Conservation (phyloP, 2,329 filamentous ascomycete genomes). For the Scedosporium apiospermum region DNA sequence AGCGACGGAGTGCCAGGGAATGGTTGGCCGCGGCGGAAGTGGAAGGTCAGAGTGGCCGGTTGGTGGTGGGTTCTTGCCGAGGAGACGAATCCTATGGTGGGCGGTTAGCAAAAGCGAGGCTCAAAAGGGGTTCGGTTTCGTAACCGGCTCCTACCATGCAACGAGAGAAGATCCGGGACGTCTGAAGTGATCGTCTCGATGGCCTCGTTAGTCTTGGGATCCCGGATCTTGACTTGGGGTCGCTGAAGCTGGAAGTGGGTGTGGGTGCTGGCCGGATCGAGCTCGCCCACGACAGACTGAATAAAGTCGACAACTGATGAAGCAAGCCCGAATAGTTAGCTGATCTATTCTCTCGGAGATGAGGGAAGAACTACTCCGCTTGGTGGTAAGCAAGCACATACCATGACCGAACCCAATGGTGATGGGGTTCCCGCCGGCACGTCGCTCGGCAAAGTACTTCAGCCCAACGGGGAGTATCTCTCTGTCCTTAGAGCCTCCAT, state of each 20-base stretch:
- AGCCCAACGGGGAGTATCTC: conserved; percentile 22
- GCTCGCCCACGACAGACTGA: not conserved
- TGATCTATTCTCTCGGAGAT: not conserved
- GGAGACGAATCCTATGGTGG: conserved; percentile 17
- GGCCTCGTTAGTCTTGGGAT: conserved; percentile 18
- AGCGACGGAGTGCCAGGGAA: conserved; percentile 36
- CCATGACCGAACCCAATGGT: conserved; percentile 33
- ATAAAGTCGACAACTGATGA: not conserved
- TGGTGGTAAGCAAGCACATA: too few species aligned
- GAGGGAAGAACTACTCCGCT: too few species aligned
- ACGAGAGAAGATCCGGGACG: conserved; percentile 32
- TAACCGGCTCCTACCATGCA: conserved; percentile 6
- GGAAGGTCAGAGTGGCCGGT: conserved; percentile 31
- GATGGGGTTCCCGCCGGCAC: conserved; percentile 34
- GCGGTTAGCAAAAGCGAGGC: too few species aligned
- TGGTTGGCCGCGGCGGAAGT: conserved; percentile 35
- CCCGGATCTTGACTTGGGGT: conserved; percentile 26
- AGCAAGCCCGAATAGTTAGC: too few species aligned
- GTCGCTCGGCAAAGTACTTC: conserved; percentile 37
- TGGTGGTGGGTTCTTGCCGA: conserved; percentile 19
- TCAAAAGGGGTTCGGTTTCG: too few species aligned
- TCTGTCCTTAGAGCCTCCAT: conserved; percentile 24
- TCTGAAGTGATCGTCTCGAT: conserved; percentile 24
- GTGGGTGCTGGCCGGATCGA: not conserved
- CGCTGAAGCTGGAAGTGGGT: conserved; percentile 23